Base-by-base conservation (phyloP, 768 basidiomycete species). In the Coprinellus aureogranulatus region DNA sequence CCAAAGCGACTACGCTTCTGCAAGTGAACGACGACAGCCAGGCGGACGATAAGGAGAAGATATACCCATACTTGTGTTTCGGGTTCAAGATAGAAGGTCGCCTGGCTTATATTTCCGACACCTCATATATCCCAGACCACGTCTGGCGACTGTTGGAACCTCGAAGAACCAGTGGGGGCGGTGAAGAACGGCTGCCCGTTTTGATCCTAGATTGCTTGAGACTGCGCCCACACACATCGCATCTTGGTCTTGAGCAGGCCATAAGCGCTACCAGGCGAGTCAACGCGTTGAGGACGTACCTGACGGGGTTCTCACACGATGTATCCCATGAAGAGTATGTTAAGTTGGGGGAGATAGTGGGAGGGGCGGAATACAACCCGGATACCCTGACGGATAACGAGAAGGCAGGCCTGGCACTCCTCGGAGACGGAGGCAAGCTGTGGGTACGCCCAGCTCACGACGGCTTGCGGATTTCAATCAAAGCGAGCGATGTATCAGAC, bases 21-120 rank as follows among this genome's bases (percentile, higher is more conserved):
- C 31, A 63, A 44, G 18, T 46, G 49, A 12, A 27, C 20, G 26
- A 44, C 54, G 34, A 34, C 34, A 14, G 14, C 8, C 34, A 34
- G 20, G 31, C 62, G 61, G 61, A 59, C 20, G 58, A 30, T 12
- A 46, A 62, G 37, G 70, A 72, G 30, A 61, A 67, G 26, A 75
- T 84, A 18, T 71, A 73, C n/a, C 87, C 88, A 2, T 89, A 85
- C 66, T 65, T 83, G 50, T 87, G 82, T 65, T 80, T 87, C 64
- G 89, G 87, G 27, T 91, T 91, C 74, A 78, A 82, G 65, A 76
- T 90, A 46, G 81, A 87, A 63, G 75, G 87, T 34, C 72, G 80
- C 28, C 71, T 95, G 46, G 75, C 85, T 14, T 95, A 95, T 73
- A 78, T 96, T 58, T 88, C 89, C 26, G 94, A 97, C 68, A 89